phyloP scores from a whole-genome alignment of 192 early-diverging fungal species.

The Backusella westeae region DNA sequence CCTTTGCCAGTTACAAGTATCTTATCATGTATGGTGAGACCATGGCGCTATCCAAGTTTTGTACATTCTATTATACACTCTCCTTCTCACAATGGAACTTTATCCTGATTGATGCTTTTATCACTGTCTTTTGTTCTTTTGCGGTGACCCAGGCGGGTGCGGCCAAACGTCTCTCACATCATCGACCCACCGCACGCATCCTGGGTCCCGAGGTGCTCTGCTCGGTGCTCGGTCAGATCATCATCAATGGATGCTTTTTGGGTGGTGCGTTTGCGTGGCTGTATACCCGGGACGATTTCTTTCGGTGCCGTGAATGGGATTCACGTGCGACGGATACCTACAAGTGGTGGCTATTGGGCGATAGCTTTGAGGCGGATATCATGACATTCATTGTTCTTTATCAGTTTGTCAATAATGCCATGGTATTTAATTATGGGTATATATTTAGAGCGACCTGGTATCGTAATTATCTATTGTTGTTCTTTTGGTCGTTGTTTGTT shows the following conservation, averaged over 20 bases:
- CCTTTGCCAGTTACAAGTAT: constrained; percentile 64
- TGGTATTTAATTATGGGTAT: constrained; percentile 56
- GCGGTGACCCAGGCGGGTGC: constrained; percentile 47
- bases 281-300: constrained; percentile 51
- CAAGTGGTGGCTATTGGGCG: constrained; percentile 66
- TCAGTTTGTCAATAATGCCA: constrained; percentile 63
- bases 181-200: constrained; percentile 61
- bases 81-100: constrained; percentile 56
- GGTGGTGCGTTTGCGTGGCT: constrained; percentile 44
- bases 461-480: constrained; percentile 43
- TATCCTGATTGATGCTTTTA: constrained; percentile 67
- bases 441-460: constrained; percentile 50
- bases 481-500: constrained; percentile 40
- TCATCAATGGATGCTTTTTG: constrained; percentile 59
- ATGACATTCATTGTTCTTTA: constrained; percentile 49
- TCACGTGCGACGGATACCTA: constrained; percentile 43
- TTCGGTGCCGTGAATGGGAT: constrained; percentile 66
- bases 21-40: constrained; percentile 60
- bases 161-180: constrained; percentile 40
- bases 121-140: constrained; percentile 47
- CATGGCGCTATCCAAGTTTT: constrained; percentile 49
- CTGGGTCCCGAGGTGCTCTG: constrained; percentile 63
- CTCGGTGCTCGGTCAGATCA: constrained; percentile 52
- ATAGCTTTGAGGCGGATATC: constrained; percentile 61
- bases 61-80: constrained; percentile 63